Evolutionary conservation across 192 early-diverging fungal genomes (phyloP), one percentile per base, ranked within the genome.

Genomic region (Umbelopsis sp.): DNA sequence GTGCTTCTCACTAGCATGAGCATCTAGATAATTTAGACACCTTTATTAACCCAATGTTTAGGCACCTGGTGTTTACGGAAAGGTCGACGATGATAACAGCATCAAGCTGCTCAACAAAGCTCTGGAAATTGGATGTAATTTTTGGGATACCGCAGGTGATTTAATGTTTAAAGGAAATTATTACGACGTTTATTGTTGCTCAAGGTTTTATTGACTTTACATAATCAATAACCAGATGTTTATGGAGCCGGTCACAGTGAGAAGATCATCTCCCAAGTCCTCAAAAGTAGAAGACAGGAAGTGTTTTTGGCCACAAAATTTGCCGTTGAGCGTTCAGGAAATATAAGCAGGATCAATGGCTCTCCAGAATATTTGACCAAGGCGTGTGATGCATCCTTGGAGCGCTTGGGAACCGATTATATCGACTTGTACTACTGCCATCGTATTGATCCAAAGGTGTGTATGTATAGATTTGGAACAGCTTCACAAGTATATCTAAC

Each of bases 271-370:
- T 77, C 77, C 11, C 78, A 81, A 31, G 77, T 83, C 16, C 70
- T 88, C 14, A 83, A 87, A 68, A 73, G 74, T 4, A 70, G 77
- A 10, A 77, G 86, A 52, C 69, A 85, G 38, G 75, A 85, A 34
- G 80, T 90, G 14, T 90, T 90, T 59, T 41, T 89, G 25, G 83
- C 81, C 68, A 87, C 90, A 22, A 91, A 91, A 74, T 91, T 91
- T 74, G 87, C 81, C 29, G 70, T 83, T 22, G 31, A 56, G 17
- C 71, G 72, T 52, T 11, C 31, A 10, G 43, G 34, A 14, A 50
- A 43, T 3, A 50, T 26, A 20, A 22, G 10, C 21, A 70, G 74
- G 16, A 49, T 86, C 36, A 34, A 67, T 26, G 82, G 83, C 45
- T 65, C 9, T 11, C 82, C 85, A 12, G 85, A 85, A 59, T 84